Evolutionary conservation across 768 basidiomycete genomes (phyloP).

Genomic region (Inosperma sp.): DNA sequence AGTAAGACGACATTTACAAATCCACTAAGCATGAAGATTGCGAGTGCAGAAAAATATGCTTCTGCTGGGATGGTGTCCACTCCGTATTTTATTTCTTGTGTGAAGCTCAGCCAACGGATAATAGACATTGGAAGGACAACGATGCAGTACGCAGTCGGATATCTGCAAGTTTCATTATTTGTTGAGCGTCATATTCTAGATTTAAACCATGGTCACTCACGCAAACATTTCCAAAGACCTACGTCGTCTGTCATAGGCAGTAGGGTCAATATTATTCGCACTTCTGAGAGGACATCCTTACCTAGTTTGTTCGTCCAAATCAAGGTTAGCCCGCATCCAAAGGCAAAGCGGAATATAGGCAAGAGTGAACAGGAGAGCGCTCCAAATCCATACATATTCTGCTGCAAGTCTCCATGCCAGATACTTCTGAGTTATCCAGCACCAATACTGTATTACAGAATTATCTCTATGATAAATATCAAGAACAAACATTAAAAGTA

Average conservation of each 20-base stretch:
- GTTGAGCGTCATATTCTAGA: not conserved
- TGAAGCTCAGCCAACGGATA: conserved; percentile 36
- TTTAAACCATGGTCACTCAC: conserved; percentile 19
- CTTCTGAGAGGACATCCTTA: conserved; percentile 31
- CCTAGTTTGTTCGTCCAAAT: conserved; percentile 28
- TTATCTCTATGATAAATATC: not conserved
- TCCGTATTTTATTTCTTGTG: conserved; percentile 12
- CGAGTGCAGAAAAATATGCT: conserved; percentile 29
- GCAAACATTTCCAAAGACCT: conserved; percentile 27
- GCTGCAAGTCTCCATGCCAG: conserved; percentile 30
- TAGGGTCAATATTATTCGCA: conserved; percentile 11
- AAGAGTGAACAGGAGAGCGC: conserved; percentile 32
- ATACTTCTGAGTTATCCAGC: conserved; percentile 36
- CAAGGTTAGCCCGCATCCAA: conserved; percentile 33
- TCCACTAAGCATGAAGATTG: conserved; percentile 36
- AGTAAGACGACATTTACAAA: conserved; percentile 37
- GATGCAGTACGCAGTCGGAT: conserved; percentile 36
- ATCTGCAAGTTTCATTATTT: conserved; percentile 21
- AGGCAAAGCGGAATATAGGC: conserved; percentile 36
- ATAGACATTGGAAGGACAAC: conserved; percentile 37
- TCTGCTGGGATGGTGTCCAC: conserved; percentile 20
- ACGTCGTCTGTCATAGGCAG: conserved; percentile 12
- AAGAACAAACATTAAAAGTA: not conserved
- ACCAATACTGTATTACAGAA: conserved; percentile 37
- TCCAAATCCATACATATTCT: conserved; percentile 46